Conservation (phyloP, 192 early-diverging fungal species). For the Entomortierella chlamydospora region DNA sequence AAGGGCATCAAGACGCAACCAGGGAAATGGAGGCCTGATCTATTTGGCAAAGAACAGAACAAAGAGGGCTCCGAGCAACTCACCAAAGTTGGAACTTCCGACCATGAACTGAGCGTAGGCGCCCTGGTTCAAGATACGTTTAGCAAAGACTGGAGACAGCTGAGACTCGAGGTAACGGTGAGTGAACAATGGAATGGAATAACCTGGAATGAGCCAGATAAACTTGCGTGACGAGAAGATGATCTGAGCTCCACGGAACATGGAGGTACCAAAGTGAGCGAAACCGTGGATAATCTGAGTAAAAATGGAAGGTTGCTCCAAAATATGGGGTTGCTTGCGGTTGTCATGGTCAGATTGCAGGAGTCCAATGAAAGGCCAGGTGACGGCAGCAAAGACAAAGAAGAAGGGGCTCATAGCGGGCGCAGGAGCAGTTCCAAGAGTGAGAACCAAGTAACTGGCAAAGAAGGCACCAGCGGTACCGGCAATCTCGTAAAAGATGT, state of each 20-base stretch:
- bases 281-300: conserved; percentile 53
- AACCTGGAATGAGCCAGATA: conserved; percentile 69
- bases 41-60: conserved; percentile 60
- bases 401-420: conserved; percentile 60
- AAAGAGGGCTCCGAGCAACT: conserved; percentile 62
- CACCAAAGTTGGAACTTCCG: conserved; percentile 73
- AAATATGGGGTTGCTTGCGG: conserved; percentile 6
- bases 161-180: conserved; percentile 69
- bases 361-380: conserved; percentile 61
- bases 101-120: conserved; percentile 61
- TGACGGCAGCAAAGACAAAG: conserved; percentile 57
- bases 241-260: conserved; percentile 58
- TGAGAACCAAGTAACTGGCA: conserved; percentile 55
- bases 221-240: conserved; percentile 64
- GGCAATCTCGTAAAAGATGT: conserved; percentile 69
- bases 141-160: conserved; percentile 63
- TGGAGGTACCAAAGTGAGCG: conserved; percentile 56
- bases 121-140: conserved; percentile 53
- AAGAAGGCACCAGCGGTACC: conserved; percentile 70
- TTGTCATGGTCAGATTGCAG: conserved; percentile 17
- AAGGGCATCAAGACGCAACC: conserved; percentile 65
- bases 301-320: conserved; percentile 14
- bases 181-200: conserved; percentile 64
- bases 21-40: conserved; percentile 66
- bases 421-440: conserved; percentile 61